Evolutionary conservation across 2,329 filamentous ascomycete genomes (phyloP), one percentile per base, ranked within the genome.

Genomic region (Claviceps monticola): DNA sequence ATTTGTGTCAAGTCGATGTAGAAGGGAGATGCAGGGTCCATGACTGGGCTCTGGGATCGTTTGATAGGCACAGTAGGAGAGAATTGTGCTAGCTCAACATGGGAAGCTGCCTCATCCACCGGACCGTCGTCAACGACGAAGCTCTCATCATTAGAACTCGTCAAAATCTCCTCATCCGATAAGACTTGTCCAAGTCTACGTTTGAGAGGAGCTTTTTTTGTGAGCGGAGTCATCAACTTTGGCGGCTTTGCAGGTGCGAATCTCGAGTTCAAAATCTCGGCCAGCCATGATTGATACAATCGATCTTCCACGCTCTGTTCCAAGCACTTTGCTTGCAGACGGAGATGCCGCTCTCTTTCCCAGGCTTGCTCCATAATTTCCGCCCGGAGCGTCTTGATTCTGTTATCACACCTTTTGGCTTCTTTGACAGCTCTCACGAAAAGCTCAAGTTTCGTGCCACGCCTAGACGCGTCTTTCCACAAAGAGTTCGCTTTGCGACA

Each of bases 251-350:
- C 64, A 0, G 73, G 72, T 46, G 67, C 66, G 14, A 52, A 45
- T 5, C 67, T 69, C 17, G 68, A 68, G 41, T 66, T 64, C 4
- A 82, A 66, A 23, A 76, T 57, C 6, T 63, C 56, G n/a, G 76
- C 68, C 3, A 70, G 61, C 77, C 78, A 83, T 7, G 61, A 59
- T 8, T 74, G 62, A 41, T 77, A 65, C 59, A 83, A 70, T 48
- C 77, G 75, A 51, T 84, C 75, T 38, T 78, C 74, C 1, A 95
- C 66, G 3, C 74, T 88, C 4, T 72, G 68, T 54, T 91, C 81
- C 51, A 95, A 68, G 38, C 68, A 74, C 11, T 68, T 65, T 48
- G 81, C 80, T 58, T 80, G 77, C 5, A 66, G 68, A 26, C 71
- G 67, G 14, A 93, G 61, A 14, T 81, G 72, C 1, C 65, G 59